Conservation (phyloP, 768 basidiomycete species). For the Lactarius vividus region DNA sequence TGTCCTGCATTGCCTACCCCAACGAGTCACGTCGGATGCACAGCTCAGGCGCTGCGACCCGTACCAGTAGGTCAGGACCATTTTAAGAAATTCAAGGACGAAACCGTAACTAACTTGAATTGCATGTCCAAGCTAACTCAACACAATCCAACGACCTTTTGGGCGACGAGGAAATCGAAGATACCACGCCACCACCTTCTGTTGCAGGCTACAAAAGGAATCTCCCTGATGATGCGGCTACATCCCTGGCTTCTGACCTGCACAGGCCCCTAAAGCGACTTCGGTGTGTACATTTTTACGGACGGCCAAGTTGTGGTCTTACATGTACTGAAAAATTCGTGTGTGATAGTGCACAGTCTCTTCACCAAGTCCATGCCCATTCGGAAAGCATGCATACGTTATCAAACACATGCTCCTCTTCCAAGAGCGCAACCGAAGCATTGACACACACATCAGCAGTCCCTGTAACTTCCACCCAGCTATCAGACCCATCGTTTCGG, state of each 20-base stretch:
- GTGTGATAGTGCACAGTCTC: not conserved
- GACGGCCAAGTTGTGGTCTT: too few relatives aligned
- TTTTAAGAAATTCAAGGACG: not conserved
- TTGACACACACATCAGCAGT: not conserved
- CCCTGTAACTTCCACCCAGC: not conserved
- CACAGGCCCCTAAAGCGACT: constrained; percentile 7
- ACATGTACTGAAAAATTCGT: not conserved
- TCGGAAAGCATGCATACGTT: not conserved
- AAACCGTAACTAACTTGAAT: not conserved
- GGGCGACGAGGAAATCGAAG: constrained; percentile 7
- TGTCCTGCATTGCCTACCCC: not conserved
- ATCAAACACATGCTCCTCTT: not conserved
- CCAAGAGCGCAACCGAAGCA: not conserved
- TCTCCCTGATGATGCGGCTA: not conserved
- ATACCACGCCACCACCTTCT: constrained; percentile 19
- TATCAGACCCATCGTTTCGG: not conserved
- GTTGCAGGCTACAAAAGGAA: constrained; percentile 21
- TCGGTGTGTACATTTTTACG: constrained; percentile 5
- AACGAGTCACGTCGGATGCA: not conserved
- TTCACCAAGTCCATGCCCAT: not conserved
- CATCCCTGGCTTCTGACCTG: not conserved
- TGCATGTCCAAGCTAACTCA: not conserved
- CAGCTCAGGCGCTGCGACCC: not conserved
- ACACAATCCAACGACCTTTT: not conserved
- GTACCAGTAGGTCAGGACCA: not conserved